Evolutionary conservation across 176 grass and related monocot genomes (phyloP), one percentile per base, ranked within the genome.

Genomic region (Zea mays): DNA sequence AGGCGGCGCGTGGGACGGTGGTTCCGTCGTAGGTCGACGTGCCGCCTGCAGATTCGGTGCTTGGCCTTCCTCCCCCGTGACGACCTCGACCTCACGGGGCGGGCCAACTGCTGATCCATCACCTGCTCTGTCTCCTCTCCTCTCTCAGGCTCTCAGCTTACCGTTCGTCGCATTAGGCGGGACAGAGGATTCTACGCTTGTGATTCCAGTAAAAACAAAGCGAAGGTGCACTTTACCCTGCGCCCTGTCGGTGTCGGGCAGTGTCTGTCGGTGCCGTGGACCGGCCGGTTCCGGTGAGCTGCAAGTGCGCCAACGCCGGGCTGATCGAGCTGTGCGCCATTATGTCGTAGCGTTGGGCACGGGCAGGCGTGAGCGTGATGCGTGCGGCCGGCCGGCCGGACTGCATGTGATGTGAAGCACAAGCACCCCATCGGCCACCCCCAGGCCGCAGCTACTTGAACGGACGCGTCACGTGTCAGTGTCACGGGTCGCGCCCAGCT

Each of bases 261-360:
- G 60, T 77, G 74, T 77, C 74, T 43, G 60, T 65, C 27, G 27
- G 27, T 27, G 27, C 27, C 27, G 27, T 27, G 74, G 74, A 64
- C 43, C 15, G 59, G 54, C 8, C 14, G 7, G 34, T 9, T 11
- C 14, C 10, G 46, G 3, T 13, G 13, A 48, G 1, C 44, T 46
- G 44, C 44, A 11, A 46, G 10, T 46, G 44, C 42, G 4, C 11
- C 27, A 27, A 27, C 27, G 27, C 27, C 27, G 27, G 27, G 27
- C 38, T 39, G 38, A 48, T 62, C 59, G 10, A 62, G 59, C 62
- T 64, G 62, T 5, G 62, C 62, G 63, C 63, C 37, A n/a, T 66
- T 40, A 65, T 9, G 62, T 64, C 62, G 62, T 17, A 65, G 6
- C 62, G 64, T 67, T 66, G 63, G 62, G 38, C n/a, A 8, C n/a